Conservation (phyloP, 2,329 filamentous ascomycete genomes). For the Exophiala sp. region DNA sequence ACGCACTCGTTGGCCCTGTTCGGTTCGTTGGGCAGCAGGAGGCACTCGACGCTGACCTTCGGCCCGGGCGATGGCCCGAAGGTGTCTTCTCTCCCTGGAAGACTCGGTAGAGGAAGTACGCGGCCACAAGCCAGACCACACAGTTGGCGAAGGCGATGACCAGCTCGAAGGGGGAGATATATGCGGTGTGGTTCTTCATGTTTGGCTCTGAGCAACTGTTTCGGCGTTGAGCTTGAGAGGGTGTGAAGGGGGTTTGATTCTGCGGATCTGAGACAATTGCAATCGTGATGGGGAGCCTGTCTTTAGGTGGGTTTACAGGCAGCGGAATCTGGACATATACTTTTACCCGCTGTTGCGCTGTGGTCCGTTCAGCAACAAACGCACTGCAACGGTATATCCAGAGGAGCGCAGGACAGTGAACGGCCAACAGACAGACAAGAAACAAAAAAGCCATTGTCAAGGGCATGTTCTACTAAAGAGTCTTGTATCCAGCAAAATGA, state of each 20-base stretch:
- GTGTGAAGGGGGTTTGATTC: background rate
- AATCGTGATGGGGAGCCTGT: background rate
- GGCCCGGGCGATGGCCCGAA: slow-evolving; percentile 3
- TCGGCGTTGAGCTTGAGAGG: background rate
- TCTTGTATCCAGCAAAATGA: no score
- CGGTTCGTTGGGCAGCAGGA: background rate
- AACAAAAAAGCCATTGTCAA: no score
- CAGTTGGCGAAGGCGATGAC: slow-evolving; percentile 13
- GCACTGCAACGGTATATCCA: background rate
- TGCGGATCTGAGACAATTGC: background rate
- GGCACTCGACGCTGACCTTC: background rate
- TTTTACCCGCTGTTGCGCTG: background rate
- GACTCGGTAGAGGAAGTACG: slow-evolving; percentile 5
- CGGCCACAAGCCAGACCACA: slow-evolving; percentile 11
- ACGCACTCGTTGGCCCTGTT: background rate
- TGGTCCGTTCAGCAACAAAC: background rate
- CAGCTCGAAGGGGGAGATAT: slow-evolving; percentile 4
- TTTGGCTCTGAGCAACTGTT: background rate
- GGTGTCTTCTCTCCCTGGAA: slow-evolving; percentile 10
- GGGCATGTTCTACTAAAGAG: no score
- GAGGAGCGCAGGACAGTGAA: no score
- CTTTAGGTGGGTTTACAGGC: background rate
- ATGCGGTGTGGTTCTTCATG: background rate
- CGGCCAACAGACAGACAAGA: no score
- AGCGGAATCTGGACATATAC: background rate